Evolutionary conservation across 2,329 filamentous ascomycete genomes (phyloP).

Genomic region (Scedosporium boydii): DNA sequence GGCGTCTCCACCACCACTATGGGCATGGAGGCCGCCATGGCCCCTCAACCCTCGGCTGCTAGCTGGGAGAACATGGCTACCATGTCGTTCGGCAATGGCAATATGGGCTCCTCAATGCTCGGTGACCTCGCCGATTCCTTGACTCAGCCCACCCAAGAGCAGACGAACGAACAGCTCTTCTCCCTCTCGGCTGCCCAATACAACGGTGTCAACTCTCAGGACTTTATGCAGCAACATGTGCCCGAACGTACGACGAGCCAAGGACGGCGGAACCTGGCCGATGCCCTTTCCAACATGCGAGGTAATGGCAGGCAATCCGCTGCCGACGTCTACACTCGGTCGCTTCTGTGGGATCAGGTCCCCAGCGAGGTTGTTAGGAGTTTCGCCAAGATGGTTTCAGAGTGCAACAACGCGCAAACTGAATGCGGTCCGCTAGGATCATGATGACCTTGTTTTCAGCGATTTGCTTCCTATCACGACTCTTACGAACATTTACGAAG

Average conservation of each 20-base stretch:
- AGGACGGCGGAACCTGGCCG: slow-evolving; percentile 65
- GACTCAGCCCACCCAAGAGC: slow-evolving; percentile 69
- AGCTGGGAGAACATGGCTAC: slow-evolving; percentile 16
- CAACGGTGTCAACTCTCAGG: slow-evolving; percentile 68
- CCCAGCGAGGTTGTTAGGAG: slow-evolving; percentile 84
- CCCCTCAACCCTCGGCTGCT: slow-evolving; percentile 11
- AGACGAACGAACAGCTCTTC: slow-evolving; percentile 82
- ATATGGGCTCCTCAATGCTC: slow-evolving; percentile 50
- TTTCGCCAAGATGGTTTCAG: slow-evolving; percentile 84
- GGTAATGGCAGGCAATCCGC: slow-evolving; percentile 59
- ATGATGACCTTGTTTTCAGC: slow-evolving; percentile 7
- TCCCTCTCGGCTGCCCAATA: slow-evolving; percentile 80
- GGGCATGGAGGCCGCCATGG: slow-evolving; percentile 8
- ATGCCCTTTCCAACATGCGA: slow-evolving; percentile 73
- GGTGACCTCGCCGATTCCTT: slow-evolving; percentile 59
- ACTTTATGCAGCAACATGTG: slow-evolving; percentile 52
- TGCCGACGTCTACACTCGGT: slow-evolving; percentile 86
- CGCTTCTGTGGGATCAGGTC: slow-evolving; percentile 88
- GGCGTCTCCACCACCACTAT: slow-evolving; percentile 35
- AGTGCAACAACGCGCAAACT: slow-evolving; percentile 46
- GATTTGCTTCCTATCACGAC: slow-evolving; percentile 9
- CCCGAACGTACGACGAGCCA: slow-evolving; percentile 47
- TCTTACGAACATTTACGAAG: background rate
- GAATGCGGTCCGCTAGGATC: background rate
- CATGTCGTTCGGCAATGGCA: slow-evolving; percentile 1